Conservation (phyloP, 2,329 filamentous ascomycete species). For the Ophiognomonia clavigignenti-juglandacearum region DNA sequence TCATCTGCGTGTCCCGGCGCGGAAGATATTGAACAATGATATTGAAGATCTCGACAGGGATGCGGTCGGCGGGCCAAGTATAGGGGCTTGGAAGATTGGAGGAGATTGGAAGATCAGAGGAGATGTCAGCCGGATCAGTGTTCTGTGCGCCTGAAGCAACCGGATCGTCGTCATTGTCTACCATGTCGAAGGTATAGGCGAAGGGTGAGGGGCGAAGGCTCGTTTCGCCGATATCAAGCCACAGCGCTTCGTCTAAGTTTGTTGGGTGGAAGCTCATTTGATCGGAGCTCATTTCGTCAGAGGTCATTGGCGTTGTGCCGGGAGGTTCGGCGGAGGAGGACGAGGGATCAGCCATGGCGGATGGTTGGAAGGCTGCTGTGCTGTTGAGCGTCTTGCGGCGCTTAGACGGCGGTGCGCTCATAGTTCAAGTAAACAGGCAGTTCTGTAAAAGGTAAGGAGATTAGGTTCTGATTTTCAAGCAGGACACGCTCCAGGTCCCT, state of each 20-base stretch:
- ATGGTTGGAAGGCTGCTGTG: no score
- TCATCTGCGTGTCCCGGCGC: slow-evolving; percentile 51
- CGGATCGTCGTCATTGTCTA: no score
- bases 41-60: slow-evolving; percentile 61
- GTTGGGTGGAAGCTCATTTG: neutral
- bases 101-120: neutral
- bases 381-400: slow-evolving; percentile 11
- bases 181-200: no score
- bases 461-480: no score
- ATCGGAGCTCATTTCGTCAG: neutral
- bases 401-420: slow-evolving; percentile 10
- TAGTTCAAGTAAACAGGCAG: neutral
- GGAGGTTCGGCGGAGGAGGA: neutral
- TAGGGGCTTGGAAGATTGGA: neutral
- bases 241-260: no score
- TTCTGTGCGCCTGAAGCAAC: no score
- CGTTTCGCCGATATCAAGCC: no score
- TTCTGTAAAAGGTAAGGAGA: neutral
- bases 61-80: slow-evolving; percentile 26
- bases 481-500: no score
- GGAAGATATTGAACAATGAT: slow-evolving; percentile 50
- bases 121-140: neutral
- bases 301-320: neutral
- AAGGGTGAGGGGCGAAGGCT: no score
- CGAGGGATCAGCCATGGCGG: neutral